phyloP scores from a whole-genome alignment of 768 basidiomycete species.

The Dioszegia crocea region DNA sequence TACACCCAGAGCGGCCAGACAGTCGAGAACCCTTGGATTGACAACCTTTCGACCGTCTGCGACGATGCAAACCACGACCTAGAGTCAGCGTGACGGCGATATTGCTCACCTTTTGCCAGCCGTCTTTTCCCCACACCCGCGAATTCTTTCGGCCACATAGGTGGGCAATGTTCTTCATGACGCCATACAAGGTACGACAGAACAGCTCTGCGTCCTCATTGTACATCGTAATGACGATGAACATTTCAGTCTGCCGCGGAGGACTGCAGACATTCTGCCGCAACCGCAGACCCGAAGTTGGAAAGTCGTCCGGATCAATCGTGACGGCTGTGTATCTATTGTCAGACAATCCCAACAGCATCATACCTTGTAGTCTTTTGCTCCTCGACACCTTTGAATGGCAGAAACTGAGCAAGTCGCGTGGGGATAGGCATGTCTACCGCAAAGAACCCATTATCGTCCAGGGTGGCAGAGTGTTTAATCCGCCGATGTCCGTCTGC shows the following conservation, averaged over 20 bases:
- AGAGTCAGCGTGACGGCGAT: background rate
- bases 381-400: constrained; percentile 44
- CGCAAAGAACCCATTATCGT: constrained; percentile 43
- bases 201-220: constrained; percentile 56
- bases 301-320: constrained; percentile 88
- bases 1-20: constrained; percentile 48
- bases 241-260: constrained; percentile 71
- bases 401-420: constrained; percentile 42
- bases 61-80: constrained; percentile 83
- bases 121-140: constrained; percentile 94
- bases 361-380: constrained; percentile 37
- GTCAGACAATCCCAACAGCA: constrained; percentile 61
- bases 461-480: constrained; percentile 42
- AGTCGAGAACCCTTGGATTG: constrained; percentile 57
- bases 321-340: constrained; percentile 85
- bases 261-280: constrained; percentile 71
- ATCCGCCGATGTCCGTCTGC: constrained; percentile 35
- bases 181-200: constrained; percentile 80
- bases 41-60: constrained; percentile 80
- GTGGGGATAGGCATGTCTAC: constrained; percentile 47
- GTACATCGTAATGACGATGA: constrained; percentile 97
- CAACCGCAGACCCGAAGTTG: constrained; percentile 72
- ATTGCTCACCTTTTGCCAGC: constrained; percentile 76
- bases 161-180: constrained; percentile 89
- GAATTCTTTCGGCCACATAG: constrained; percentile 79